Base-by-base conservation (phyloP, 2,329 filamentous ascomycete genomes). In the Ophiocordyceps camponoti-rufipedis region DNA sequence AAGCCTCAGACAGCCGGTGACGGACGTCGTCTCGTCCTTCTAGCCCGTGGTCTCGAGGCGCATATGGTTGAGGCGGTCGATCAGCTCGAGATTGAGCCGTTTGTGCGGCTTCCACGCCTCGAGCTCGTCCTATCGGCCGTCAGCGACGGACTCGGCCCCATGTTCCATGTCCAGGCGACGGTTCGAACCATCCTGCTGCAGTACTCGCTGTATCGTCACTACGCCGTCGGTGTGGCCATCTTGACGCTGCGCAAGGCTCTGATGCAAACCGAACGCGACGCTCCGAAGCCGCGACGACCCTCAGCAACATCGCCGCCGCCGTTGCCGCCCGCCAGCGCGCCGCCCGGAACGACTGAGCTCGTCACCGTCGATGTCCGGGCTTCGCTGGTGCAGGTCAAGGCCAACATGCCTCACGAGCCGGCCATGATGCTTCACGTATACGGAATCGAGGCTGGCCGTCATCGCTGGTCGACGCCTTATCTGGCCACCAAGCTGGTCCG, bases 161-260 rank as follows among this genome's bases (percentile, higher is more conserved):
- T 94, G 6, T 85, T 95, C 56, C 86, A 96, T 56, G 64, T 96
- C 41, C 86, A 93, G 52, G 83, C 85, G 0, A 76, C 83, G 45
- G 73, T 91, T 18, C 82, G 82, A 52, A 85, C 83, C 6, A 64
- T 98, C 2, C 77, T 85, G 49, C 56, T 94, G 8, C 82, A 93
- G 44, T 96, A 96, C 58, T 98, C 93, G 0, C 72, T 98, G 0
- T 94, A 93, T 59, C 81, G 88, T 4, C 88, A 94, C 58, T 98
- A 95, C 57, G 82, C 88, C 0, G 72, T 93, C 28, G 84, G 86
- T 1, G 78, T 96, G 48, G 91, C 89, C 9, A 67, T 74, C 23
- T 80, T 79, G 57, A 85, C 93, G 3, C 61, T 98, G 23, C 72
- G 72, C 45, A 78, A 78, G 55, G 81, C 82, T 0, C 84, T 88